A percentile compares a stretch with the other conserved stretches of the same genome.
These are phyloP conservation scores for Ophioceras dolichostomum DNA, from an alignment of 2,329 filamentous ascomycete species.

Conservation along the genomic window DNA sequence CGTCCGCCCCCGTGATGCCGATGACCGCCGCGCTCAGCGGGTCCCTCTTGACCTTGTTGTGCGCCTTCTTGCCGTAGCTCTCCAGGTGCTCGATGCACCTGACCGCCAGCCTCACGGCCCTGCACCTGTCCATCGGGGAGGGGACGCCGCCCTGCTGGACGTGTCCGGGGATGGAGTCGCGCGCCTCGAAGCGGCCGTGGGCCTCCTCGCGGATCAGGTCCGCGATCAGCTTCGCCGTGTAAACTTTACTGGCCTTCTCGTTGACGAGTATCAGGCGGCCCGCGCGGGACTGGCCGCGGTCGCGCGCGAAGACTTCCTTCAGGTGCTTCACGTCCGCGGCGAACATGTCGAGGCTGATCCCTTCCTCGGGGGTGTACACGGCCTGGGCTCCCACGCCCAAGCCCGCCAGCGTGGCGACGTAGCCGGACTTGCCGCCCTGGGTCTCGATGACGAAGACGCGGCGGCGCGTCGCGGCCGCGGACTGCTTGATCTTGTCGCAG, in stretches of 20 bases:
- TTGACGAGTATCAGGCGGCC: slow-evolving; percentile 95
- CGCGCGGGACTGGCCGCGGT: slow-evolving; percentile 78
- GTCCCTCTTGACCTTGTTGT: slow-evolving; percentile 59
- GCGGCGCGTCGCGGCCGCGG: slow-evolving; percentile 82
- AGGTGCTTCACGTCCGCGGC: slow-evolving; percentile 82
- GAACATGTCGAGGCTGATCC: slow-evolving; percentile 87
- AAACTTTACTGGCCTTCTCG: slow-evolving; percentile 83
- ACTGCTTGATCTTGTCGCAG: slow-evolving; percentile 96
- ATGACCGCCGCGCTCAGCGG: slow-evolving; percentile 69
- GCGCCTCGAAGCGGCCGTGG: slow-evolving; percentile 81
- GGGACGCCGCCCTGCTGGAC: slow-evolving; percentile 91
- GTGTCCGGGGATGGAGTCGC: slow-evolving; percentile 84
- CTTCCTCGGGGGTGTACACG: slow-evolving; percentile 95
- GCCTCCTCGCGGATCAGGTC: slow-evolving; percentile 94
- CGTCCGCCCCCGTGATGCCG: slow-evolving; percentile 79
- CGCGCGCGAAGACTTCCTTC: slow-evolving; percentile 70
- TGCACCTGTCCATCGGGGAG: slow-evolving; percentile 89
- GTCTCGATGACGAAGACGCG: slow-evolving; percentile 97
- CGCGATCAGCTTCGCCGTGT: slow-evolving; percentile 85
- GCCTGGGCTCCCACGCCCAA: slow-evolving; percentile 85
- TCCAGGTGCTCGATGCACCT: slow-evolving; percentile 92
- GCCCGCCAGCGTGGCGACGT: slow-evolving; percentile 82
- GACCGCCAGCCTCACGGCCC: slow-evolving; percentile 83
- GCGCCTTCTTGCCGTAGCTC: slow-evolving; percentile 52
- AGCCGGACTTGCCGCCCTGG: slow-evolving; percentile 88